Base-by-base conservation (phyloP, 257 asterid genomes). In the Phtheirospermum japonicum region DNA sequence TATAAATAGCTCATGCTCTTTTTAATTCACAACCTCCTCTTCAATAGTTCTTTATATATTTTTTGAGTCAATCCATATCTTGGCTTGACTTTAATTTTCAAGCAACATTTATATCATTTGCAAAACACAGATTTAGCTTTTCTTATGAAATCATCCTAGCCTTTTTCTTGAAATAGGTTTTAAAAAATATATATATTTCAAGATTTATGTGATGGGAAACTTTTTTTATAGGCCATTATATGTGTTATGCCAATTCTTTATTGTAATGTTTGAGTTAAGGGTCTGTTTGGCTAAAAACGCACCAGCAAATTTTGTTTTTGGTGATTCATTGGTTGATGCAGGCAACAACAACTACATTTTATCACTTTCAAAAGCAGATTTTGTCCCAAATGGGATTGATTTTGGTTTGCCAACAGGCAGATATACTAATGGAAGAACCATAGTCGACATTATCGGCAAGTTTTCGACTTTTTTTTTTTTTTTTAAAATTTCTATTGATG, bases 291-390 rank as follows among this genome's bases (percentile, higher is more conserved):
- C 78, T 2, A 45, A 71, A 45, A 30, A 57, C 11, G 0, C 43
- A 7, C 82, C 80, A 19, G 80, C 88, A 6, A 80, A 73, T 66
- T 88, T 83, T 61, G 83, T 88, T 9, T 85, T 88, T 76, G 96
- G 96, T 66, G 95, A 88, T 75, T 88, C 96, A 39, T 71, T 85
- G 42, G 96, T 85, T 53, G 96, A 88, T 70, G 80, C 64, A 19
- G 96, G 96, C 45, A 83, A 88, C 71, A 88, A 88, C 71, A 80
- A 88, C 82, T 88, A 79, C 80, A 78, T 88, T 72, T 17, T 51
- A 4, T 64, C 95, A 5, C 80, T 85, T 18, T 85, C 96, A 9
- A 85, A 82, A 76, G 96, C 89, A n/a, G 71, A 88, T 75, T 85
- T 61, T 64, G 40, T 12, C 8, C 96, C 96, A 5, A 88, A 85